Evolutionary conservation across 805 yeast species (phyloP).

Genomic region (Candida corydali): DNA sequence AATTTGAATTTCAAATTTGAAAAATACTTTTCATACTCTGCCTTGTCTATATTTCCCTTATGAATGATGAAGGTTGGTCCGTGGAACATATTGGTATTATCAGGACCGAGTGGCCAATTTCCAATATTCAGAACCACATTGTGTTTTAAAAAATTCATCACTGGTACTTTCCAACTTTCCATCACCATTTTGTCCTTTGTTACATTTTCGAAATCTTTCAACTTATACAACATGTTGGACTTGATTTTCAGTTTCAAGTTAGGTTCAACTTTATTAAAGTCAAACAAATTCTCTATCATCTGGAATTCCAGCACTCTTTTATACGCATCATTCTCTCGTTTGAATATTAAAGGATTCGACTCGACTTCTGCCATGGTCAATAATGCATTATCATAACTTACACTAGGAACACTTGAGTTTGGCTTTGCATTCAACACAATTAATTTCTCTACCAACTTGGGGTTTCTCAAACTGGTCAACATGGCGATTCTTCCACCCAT

Average conservation of each 20-base stretch:
- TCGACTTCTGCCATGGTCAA: slow-evolving; percentile 37
- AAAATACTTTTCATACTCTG: background rate
- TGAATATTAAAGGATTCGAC: slow-evolving; percentile 16
- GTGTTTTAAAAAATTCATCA: slow-evolving; percentile 17
- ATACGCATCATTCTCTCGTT: background rate
- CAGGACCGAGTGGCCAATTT: slow-evolving; percentile 17
- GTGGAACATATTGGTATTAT: background rate
- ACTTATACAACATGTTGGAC: background rate
- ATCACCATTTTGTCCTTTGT: background rate
- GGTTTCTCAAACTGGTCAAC: slow-evolving; percentile 37
- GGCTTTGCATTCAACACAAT: slow-evolving; percentile 51
- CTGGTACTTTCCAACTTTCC: slow-evolving; percentile 16
- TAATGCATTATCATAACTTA: slow-evolving; percentile 30
- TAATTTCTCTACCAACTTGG: slow-evolving; percentile 35
- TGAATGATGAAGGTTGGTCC: background rate
- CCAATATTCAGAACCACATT: slow-evolving; percentile 15
- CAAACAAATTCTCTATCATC: slow-evolving; percentile 18
- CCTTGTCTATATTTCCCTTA: background rate
- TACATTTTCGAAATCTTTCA: background rate
- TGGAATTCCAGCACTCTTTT: slow-evolving; percentile 1
- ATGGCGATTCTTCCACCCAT: slow-evolving; percentile 61
- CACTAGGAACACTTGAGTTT: slow-evolving; percentile 27
- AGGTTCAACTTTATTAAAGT: background rate
- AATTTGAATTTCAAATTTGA: background rate
- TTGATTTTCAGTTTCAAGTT: background rate